These are phyloP conservation scores for Euphorbia corollata DNA, from an alignment of 441 rosid genomes.

Conservation along the genomic window DNA sequence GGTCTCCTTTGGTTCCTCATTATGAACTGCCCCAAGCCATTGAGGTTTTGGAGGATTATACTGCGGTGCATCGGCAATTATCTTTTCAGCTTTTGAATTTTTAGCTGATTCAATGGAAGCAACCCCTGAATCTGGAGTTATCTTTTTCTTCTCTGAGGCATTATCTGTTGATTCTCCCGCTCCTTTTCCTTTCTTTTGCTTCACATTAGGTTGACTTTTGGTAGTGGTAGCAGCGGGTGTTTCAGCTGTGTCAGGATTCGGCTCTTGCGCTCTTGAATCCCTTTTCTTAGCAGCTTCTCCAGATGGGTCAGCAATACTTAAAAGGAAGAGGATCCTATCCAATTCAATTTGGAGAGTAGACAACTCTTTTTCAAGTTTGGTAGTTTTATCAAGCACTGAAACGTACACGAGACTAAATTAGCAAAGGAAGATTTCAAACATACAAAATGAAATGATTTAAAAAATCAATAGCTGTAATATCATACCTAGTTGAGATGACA, in stretches of 20 bases:
- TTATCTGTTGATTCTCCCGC: constrained; percentile 30
- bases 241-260: constrained; percentile 28
- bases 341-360: constrained; percentile 63
- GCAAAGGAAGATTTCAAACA: constrained; percentile 3
- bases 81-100: constrained; percentile 36
- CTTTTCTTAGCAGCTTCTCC: constrained; percentile 75
- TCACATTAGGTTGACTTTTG: constrained; percentile 30
- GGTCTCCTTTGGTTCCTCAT: constrained; percentile 38
- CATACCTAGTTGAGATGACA: constrained; percentile 80
- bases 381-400: constrained; percentile 66
- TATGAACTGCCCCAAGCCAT: constrained; percentile 87
- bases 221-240: constrained; percentile 23
- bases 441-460: background rate
- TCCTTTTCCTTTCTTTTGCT: constrained; percentile 28
- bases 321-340: constrained; percentile 58
- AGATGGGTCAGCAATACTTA: constrained; percentile 87
- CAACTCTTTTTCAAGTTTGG: constrained; percentile 56
- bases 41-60: constrained; percentile 57
- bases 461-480: background rate
- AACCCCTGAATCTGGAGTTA: constrained; percentile 21
- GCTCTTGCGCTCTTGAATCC: constrained; percentile 38
- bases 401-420: constrained; percentile 18
- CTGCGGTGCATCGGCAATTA: constrained; percentile 30
- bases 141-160: constrained; percentile 26
- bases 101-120: constrained; percentile 23